Percentiles rank a stretch among this genome's conserved stretches.
phyloP scores from a whole-genome alignment of 1,139 yeast species.

The Saccharomyces hybrid region DNA sequence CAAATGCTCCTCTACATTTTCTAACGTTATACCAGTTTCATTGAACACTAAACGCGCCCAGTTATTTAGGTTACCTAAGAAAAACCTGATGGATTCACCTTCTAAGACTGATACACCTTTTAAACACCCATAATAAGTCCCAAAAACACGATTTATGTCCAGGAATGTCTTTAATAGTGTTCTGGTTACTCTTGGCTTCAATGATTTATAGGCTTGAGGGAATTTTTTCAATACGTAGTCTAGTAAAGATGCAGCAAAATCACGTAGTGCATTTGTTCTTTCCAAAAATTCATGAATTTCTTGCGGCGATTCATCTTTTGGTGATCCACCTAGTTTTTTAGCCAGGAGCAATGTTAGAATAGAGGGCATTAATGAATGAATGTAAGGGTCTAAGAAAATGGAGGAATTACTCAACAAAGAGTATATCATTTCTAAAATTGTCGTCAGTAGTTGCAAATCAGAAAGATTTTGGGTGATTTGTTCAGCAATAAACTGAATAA shows the following conservation, averaged over 20 bases:
- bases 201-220: conserved; percentile 80
- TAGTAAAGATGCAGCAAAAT: conserved; percentile 77
- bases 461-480: conserved; percentile 85
- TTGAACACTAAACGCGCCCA: conserved; percentile 61
- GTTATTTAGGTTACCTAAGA: conserved; percentile 74
- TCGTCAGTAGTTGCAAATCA: conserved; percentile 63
- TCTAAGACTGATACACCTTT: conserved; percentile 81
- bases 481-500: conserved; percentile 92
- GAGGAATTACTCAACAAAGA: conserved; percentile 80
- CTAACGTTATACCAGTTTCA: conserved; percentile 24
- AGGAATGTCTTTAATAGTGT: conserved; percentile 85
- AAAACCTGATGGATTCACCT: conserved; percentile 75
- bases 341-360: conserved; percentile 83
- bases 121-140: conserved; percentile 89
- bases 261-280: conserved; percentile 61
- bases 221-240: conserved; percentile 69
- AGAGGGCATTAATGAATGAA: conserved; percentile 94
- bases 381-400: conserved; percentile 88
- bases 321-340: conserved; percentile 67
- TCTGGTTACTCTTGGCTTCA: conserved; percentile 90
- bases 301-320: conserved; percentile 12
- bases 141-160: conserved; percentile 66
- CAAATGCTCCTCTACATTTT: conserved; percentile 11
- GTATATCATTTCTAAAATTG: conserved; percentile 84
- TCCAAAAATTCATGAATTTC: conserved; percentile 24